Evolutionary conservation across 2,329 filamentous ascomycete species (phyloP), one percentile per base, ranked within the genome.

Genomic region (Exophiala sp.): DNA sequence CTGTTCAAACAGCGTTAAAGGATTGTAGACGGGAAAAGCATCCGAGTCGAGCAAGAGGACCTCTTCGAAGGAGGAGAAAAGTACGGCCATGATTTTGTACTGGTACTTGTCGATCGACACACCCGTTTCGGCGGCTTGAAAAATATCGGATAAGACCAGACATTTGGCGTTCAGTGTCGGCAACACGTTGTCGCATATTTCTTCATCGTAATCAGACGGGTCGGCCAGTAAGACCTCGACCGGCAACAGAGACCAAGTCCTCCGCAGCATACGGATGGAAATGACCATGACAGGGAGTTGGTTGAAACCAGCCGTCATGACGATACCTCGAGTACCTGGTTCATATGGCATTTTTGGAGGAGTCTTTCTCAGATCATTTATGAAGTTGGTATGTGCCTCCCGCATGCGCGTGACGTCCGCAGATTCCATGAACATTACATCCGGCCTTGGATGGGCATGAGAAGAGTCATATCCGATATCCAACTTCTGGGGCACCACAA

Each of bases 41-140:
- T 83, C 80, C 51, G 78, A 77, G 62, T 84, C 81, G 62, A 84
- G 75, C 66, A 81, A 82, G 14, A 84, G 70, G 9, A 82, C 73
- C 49, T 82, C 74, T 62, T 82, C 77, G 59, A 83, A 84, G 3
- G 79, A 78, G 1, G 81, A 82, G 57, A 83, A 78, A 2, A 84
- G 69, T 14, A 84, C 75, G 3, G 80, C 72, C 58, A 83, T 77
- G 35, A 78, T 72, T 64, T 84, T 83, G 69, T 78, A 77, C 62
- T 84, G 80, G 62, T 74, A 82, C 8, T 52, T 52, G 29, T 61
- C 54, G 45, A 63, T 50, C 35, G 39, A 44, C 3, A 60, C 49
- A 12, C 54, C 59, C 10, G 53, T 47, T 14, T 54, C 47, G n/a
- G 57, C 52, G 29, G 59, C 46, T 38, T 49, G 52, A 34, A 62